phyloP scores from a whole-genome alignment of 257 asterid species.

The Cruciata laevipes region DNA sequence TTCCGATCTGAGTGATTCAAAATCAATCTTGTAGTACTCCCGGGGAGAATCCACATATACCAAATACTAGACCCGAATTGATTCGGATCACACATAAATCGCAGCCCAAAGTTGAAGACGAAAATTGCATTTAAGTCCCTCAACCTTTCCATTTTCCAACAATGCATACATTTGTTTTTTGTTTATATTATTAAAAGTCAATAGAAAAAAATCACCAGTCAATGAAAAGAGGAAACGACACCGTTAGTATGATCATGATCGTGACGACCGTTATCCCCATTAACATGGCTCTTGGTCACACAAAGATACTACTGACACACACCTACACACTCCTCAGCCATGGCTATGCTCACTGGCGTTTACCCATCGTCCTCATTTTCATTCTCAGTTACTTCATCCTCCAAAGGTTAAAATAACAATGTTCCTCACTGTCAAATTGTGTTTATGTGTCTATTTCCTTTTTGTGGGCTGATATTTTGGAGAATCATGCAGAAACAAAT shows the following conservation, averaged over 20 bases:
- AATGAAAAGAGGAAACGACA: neutral
- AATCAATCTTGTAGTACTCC: too few species aligned
- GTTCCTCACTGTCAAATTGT: neutral
- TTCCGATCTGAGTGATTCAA: too few species aligned
- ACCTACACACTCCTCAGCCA: conserved; percentile 17
- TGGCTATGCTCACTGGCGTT: conserved; percentile 54
- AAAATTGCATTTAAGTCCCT: too few species aligned
- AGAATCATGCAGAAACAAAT: conserved; percentile 27
- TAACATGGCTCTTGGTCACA: neutral
- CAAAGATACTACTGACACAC: neutral
- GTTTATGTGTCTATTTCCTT: neutral
- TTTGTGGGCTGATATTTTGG: conserved; percentile 1
- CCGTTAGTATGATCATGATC: neutral
- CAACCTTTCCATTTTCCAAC: too few species aligned
- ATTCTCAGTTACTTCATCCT: conserved; percentile 45
- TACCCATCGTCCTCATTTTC: conserved; percentile 34
- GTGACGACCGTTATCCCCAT: conserved; percentile 1
- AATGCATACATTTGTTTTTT: too few species aligned
- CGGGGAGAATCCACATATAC: too few species aligned
- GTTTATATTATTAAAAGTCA: neutral
- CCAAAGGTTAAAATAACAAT: conserved; percentile 14
- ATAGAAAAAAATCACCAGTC: neutral
- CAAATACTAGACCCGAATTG: too few species aligned
- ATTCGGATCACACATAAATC: too few species aligned
- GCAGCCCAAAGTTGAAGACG: too few species aligned